Conservation (phyloP, 2,329 filamentous ascomycete species). For the Chalara sp. region DNA sequence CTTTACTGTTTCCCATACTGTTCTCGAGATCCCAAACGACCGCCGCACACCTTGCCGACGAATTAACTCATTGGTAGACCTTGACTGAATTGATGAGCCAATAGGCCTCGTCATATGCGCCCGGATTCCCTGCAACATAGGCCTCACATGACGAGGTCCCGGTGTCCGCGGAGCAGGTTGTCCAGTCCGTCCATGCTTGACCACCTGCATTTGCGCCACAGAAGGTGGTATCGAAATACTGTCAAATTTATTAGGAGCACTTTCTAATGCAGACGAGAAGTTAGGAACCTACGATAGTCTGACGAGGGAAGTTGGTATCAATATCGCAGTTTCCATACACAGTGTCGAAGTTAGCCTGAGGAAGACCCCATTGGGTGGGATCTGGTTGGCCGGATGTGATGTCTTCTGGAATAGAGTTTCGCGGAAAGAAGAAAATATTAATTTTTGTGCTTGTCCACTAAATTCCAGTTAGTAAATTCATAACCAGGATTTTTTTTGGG, state of each 20-base stretch:
- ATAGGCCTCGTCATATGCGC: slow-evolving; percentile 65
- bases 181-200: slow-evolving; percentile 36
- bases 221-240: slow-evolving; percentile 67
- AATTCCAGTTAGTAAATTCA: too few relatives aligned
- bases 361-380: slow-evolving; percentile 59
- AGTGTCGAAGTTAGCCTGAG: slow-evolving; percentile 53
- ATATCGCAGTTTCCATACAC: slow-evolving; percentile 57
- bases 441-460: slow-evolving; percentile 46
- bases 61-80: slow-evolving; percentile 42
- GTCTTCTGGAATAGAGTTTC: slow-evolving; percentile 63
- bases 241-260: neutral
- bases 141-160: slow-evolving; percentile 65
- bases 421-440: slow-evolving; percentile 47
- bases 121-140: slow-evolving; percentile 65
- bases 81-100: slow-evolving; percentile 70
- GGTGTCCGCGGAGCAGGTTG: slow-evolving; percentile 41
- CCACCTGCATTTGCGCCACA: slow-evolving; percentile 81
- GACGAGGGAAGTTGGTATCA: slow-evolving; percentile 57
- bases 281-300: slow-evolving; percentile 54
- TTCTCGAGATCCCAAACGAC: too few relatives aligned
- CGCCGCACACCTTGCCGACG: too few relatives aligned
- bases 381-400: slow-evolving; percentile 57
- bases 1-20: too few relatives aligned
- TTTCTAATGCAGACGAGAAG: neutral
- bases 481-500: too few relatives aligned